phyloP scores from a whole-genome alignment of 31 red algal genomes.

The Odonthalia washingtoniensis region DNA sequence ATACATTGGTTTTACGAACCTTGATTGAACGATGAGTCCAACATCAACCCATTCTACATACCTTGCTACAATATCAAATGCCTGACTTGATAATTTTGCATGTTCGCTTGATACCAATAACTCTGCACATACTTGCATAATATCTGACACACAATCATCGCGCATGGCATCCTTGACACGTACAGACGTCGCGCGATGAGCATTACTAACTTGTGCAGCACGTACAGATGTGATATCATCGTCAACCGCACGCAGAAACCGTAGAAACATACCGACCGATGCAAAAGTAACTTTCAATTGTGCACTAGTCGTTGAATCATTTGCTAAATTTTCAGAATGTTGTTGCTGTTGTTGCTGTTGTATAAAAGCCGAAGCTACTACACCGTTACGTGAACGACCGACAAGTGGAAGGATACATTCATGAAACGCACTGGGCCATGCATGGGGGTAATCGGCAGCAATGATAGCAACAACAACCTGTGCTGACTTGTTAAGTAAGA shows the following conservation, averaged over 20 bases:
- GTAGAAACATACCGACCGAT: constrained; percentile 78
- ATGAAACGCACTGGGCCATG: constrained; percentile 77
- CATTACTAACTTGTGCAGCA: constrained; percentile 62
- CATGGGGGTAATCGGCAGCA: constrained; percentile 82
- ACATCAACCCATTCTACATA: constrained; percentile 95
- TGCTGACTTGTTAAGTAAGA: constrained; percentile 79
- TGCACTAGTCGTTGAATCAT: background rate
- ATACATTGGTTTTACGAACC: constrained; percentile 67
- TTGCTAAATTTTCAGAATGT: too few species aligned
- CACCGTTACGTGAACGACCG: background rate
- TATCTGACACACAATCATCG: constrained; percentile 67
- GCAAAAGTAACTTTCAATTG: background rate
- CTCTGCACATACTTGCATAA: constrained; percentile 49
- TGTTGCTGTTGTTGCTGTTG: too few species aligned
- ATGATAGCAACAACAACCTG: constrained; percentile 81
- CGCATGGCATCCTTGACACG: constrained; percentile 90
- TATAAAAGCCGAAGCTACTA: too few species aligned
- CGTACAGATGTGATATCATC: constrained; percentile 85
- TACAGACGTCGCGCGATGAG: constrained; percentile 41
- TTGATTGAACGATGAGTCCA: constrained; percentile 57
- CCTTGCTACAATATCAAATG: constrained; percentile 78
- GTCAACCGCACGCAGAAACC: constrained; percentile 77
- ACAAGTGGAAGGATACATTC: constrained; percentile 64
- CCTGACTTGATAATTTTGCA: constrained; percentile 30
- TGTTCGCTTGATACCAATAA: constrained; percentile 23